Evolutionary conservation across 306 rosid species (phyloP).

Genomic region (Rosa chinensis): DNA sequence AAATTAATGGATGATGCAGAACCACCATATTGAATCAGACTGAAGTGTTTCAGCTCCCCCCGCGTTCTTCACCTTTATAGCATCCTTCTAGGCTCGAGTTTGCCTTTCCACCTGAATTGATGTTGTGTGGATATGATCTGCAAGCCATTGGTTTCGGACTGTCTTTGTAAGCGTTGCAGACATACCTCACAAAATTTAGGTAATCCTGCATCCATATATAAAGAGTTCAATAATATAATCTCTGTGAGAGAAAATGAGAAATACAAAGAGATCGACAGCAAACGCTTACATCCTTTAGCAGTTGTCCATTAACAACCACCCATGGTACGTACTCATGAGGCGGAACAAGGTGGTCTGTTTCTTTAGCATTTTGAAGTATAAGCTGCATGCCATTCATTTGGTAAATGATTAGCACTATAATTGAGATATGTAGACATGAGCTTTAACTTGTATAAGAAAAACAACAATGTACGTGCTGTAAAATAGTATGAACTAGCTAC

Average conservation of each 20-base stretch:
- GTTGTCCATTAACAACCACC: slow-evolving; percentile 50
- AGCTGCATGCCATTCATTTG: slow-evolving; percentile 36
- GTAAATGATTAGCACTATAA: background rate
- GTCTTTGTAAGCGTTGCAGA: slow-evolving; percentile 33
- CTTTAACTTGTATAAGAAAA: background rate
- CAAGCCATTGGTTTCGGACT: slow-evolving; percentile 28
- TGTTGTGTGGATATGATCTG: background rate
- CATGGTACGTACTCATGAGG: slow-evolving; percentile 46
- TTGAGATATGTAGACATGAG: background rate
- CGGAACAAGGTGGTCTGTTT: slow-evolving; percentile 37
- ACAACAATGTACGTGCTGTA: background rate
- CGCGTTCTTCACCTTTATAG: slow-evolving; percentile 2
- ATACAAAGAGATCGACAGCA: background rate
- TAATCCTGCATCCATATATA: slow-evolving; percentile 25
- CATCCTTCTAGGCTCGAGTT: background rate
- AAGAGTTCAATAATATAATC: background rate
- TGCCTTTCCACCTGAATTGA: background rate
- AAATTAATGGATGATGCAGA: background rate
- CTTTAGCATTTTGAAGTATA: slow-evolving; percentile 31
- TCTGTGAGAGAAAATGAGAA: background rate
- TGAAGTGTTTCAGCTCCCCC: background rate
- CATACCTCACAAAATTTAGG: slow-evolving; percentile 22
- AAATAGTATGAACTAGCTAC: slow-evolving; percentile 43
- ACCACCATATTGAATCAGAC: background rate
- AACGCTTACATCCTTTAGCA: slow-evolving; percentile 35